Conservation (phyloP, 352 stramenopile genomes). For the Globisporangium nunn region DNA sequence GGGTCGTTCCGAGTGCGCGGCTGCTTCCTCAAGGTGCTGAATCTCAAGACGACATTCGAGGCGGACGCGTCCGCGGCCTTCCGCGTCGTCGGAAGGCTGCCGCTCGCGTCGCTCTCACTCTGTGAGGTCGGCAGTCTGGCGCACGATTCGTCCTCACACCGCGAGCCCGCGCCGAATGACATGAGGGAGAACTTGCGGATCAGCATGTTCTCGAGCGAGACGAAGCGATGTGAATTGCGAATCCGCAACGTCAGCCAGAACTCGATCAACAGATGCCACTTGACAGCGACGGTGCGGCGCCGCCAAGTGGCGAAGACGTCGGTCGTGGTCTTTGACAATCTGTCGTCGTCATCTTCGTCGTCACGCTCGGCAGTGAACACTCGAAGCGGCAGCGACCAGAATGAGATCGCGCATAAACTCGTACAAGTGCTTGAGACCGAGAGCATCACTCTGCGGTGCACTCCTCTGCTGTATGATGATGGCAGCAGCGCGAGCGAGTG, state of each 20-base stretch:
- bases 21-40: constrained; percentile 56
- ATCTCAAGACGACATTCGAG: constrained; percentile 50
- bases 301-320: constrained; percentile 22
- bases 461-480: background rate
- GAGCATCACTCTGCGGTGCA: constrained; percentile 14
- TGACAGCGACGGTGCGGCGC: constrained; percentile 28
- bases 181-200: constrained; percentile 22
- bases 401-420: background rate
- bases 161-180: background rate
- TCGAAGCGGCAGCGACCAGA: background rate
- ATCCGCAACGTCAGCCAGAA: constrained; percentile 42
- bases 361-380: background rate
- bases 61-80: constrained; percentile 23
- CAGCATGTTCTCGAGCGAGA: constrained; percentile 65
- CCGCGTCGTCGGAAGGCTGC: constrained; percentile 34
- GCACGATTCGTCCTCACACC: constrained; percentile 1
- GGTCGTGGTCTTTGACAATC: constrained; percentile 41
- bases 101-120: constrained; percentile 40
- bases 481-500: background rate
- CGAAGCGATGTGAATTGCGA: constrained; percentile 43
- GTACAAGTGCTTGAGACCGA: constrained; percentile 13
- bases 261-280: constrained; percentile 30
- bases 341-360: constrained; percentile 5
- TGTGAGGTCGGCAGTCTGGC: constrained; percentile 30
- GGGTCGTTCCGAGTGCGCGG: constrained; percentile 39